Evolutionary conservation across 305 asterid genomes (phyloP), one percentile per base, ranked within the genome.

Genomic region (Fraxinus platypoda): DNA sequence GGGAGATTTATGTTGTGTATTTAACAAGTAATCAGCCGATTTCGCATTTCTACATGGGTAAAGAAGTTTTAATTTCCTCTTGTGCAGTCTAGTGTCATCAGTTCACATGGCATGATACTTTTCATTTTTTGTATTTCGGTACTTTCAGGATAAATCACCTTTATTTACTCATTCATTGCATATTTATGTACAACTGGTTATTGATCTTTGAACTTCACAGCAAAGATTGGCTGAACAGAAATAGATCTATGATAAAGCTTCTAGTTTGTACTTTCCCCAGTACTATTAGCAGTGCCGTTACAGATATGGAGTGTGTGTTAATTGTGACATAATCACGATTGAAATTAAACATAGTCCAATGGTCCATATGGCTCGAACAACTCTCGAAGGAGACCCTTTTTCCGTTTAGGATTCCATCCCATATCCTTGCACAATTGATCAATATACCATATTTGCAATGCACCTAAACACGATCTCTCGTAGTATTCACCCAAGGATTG

Each of bases 371-470:
- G 90, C 82, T 86, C 85, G 38, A 89, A 90, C 87, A 81, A 84
- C 31, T 88, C 90, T 28, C 79, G 71, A 17, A 86, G 72, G 25
- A 89, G 75, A 2, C 90, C 88, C 28, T 70, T 89, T 73, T 91
- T 90, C 73, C 91, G 74, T 62, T 37, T 81, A 2, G 89, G 90
- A 38, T 89, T 88, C 85, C 86, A 83, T 23, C 92, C 94, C 87
- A 92, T 91, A 73, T 89, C 92, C 76, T 76, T 84, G 66, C 89
- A 89, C 8, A 90, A 66, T 74, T 83, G 90, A 85, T 91, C 93
- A 52, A 88, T 84, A 81, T 81, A 86, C 91, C 91, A 90, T 52
- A 89, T 78, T 3, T 89, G 90, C 62, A 85, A 12, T n/a, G 87
- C 75, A n/a, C 38, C 87, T 12, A 90, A 52, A 72, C 90, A 85